These are phyloP conservation scores for Dispira parvispora DNA, from an alignment of 192 early-diverging fungal genomes.

Conservation along the genomic window DNA sequence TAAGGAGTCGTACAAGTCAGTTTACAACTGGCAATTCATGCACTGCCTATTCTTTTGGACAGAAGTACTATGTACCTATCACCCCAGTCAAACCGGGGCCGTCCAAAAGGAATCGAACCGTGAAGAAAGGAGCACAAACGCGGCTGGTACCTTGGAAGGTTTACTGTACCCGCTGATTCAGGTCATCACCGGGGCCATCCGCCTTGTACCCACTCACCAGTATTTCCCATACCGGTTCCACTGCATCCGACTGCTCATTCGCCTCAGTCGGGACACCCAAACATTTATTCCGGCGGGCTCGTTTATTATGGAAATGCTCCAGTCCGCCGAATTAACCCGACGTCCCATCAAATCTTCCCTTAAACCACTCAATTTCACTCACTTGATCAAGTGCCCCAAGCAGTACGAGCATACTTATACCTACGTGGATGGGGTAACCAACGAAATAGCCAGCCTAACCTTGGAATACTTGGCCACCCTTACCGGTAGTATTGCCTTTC, in stretches of 20 bases:
- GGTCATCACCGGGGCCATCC: slow-evolving; percentile 50
- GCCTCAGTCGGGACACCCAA: slow-evolving; percentile 49
- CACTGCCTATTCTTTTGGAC: slow-evolving; percentile 87
- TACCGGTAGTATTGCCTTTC: slow-evolving; percentile 76
- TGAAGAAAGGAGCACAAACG: slow-evolving; percentile 14
- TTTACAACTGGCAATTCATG: slow-evolving; percentile 97
- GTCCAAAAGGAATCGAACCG: slow-evolving; percentile 12
- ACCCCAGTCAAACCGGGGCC: slow-evolving; percentile 11
- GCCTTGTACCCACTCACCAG: slow-evolving; percentile 77
- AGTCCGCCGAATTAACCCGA: slow-evolving; percentile 51
- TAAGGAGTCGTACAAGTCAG: slow-evolving; percentile 72
- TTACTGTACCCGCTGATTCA: slow-evolving; percentile 85
- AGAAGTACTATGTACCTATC: slow-evolving; percentile 62
- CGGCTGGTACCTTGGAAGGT: neutral
- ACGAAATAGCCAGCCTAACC: slow-evolving; percentile 55
- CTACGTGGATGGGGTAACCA: slow-evolving; percentile 69
- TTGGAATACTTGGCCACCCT: slow-evolving; percentile 58
- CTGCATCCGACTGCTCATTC: slow-evolving; percentile 51
- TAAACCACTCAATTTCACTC: slow-evolving; percentile 70
- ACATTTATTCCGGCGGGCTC: slow-evolving; percentile 74
- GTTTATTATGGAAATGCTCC: slow-evolving; percentile 69
- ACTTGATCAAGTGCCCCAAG: slow-evolving; percentile 63
- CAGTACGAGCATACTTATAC: slow-evolving; percentile 65
- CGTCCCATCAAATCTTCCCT: slow-evolving; percentile 61
- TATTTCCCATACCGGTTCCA: slow-evolving; percentile 91